Evolutionary conservation across 495 filamentous ascomycete species (phyloP).

Genomic region (Penicillium verhagenii): DNA sequence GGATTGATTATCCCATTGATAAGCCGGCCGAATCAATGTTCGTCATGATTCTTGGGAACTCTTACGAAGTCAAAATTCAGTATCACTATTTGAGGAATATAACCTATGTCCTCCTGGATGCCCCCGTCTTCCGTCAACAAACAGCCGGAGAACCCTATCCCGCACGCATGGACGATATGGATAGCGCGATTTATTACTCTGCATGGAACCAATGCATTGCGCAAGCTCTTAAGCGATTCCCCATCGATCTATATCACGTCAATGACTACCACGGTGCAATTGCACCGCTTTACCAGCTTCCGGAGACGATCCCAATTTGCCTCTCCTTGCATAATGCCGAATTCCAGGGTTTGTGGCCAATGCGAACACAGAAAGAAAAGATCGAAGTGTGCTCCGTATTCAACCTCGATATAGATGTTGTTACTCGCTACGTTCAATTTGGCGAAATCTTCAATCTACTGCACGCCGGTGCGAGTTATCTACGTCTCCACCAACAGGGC

Average conservation of each 20-base stretch:
- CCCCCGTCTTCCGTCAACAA: constrained; percentile 69
- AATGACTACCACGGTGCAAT: constrained; percentile 79
- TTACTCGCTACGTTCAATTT: constrained; percentile 53
- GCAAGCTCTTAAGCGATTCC: constrained; percentile 55
- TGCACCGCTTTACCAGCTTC: constrained; percentile 69
- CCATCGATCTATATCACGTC: constrained; percentile 74
- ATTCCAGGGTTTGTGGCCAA: constrained; percentile 73
- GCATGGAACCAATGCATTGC: constrained; percentile 75
- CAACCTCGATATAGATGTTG: constrained; percentile 51
- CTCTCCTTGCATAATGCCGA: constrained; percentile 67
- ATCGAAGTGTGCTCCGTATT: constrained; percentile 72
- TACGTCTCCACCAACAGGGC: constrained; percentile 72
- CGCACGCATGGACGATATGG: constrained; percentile 71
- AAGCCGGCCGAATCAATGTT: constrained; percentile 60
- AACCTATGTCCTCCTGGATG: constrained; percentile 70
- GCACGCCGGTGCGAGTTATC: constrained; percentile 69
- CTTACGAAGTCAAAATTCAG: constrained; percentile 64
- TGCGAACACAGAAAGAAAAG: constrained; percentile 65
- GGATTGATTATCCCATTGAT: constrained; percentile 63
- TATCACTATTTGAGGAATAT: constrained; percentile 67
- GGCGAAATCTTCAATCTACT: constrained; percentile 71
- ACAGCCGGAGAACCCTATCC: constrained; percentile 67
- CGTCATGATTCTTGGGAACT: constrained; percentile 63
- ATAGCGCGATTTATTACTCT: constrained; percentile 70
- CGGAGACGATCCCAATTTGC: constrained; percentile 50